A percentile compares a stretch with the other conserved stretches of the same genome.
These are phyloP conservation scores for Penicillium paneum DNA, from an alignment of 2,329 filamentous ascomycete genomes.

Conservation along the genomic window DNA sequence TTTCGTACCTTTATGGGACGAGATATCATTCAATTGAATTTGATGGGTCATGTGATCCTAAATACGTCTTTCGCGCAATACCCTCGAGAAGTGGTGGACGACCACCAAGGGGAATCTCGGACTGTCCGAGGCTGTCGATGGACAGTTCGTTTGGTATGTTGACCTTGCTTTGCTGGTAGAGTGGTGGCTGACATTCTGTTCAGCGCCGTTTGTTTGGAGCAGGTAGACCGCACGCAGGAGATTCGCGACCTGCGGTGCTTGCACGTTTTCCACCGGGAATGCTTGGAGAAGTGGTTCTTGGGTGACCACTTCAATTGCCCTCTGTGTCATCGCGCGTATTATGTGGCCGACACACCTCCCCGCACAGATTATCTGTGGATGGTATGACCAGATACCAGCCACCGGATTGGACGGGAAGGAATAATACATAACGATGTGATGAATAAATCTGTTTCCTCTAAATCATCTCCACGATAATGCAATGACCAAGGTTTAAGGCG, in stretches of 20 bases:
- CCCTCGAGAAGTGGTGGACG: conserved; percentile 40
- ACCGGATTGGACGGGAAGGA: neutral
- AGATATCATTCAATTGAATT: too few relatives aligned
- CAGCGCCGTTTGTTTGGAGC: conserved; percentile 40
- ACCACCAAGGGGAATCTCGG: conserved; percentile 32
- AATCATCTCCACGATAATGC: neutral
- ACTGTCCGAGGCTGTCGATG: conserved; percentile 33
- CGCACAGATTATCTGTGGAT: conserved; percentile 39
- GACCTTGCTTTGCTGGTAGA: neutral
- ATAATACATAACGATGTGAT: neutral
- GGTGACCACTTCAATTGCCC: conserved; percentile 41
- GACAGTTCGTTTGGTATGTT: conserved; percentile 38
- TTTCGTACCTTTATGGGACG: too few relatives aligned
- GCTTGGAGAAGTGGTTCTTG: conserved; percentile 41
- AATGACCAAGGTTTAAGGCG: conserved; percentile 8
- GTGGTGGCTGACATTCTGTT: neutral
- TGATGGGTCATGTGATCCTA: too few relatives aligned
- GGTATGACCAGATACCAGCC: conserved; percentile 24
- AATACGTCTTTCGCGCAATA: too few relatives aligned
- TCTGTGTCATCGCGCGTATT: conserved; percentile 39
- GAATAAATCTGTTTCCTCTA: neutral
- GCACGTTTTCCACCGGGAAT: conserved; percentile 42
- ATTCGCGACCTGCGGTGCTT: conserved; percentile 40
- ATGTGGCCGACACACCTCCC: conserved; percentile 28
- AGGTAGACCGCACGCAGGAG: conserved; percentile 34